Conservation (phyloP, 805 yeast genomes). For the Yarrowia yakushimensis region DNA sequence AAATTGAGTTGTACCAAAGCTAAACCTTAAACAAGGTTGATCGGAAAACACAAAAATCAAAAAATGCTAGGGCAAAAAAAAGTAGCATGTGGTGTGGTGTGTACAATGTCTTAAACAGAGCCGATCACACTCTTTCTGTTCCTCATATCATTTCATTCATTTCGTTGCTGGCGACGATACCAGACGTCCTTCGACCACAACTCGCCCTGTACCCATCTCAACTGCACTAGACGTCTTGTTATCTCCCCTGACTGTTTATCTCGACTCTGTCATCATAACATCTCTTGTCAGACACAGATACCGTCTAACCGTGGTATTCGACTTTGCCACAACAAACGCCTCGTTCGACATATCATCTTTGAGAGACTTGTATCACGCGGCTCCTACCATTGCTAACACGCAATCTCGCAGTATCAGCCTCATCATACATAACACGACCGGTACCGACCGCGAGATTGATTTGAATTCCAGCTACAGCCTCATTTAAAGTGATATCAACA, state of each 20-base stretch:
- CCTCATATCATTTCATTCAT: not conserved
- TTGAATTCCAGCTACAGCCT: no score
- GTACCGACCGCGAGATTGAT: no score
- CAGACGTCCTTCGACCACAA: not conserved
- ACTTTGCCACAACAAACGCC: not conserved
- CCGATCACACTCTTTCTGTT: constrained; percentile 6
- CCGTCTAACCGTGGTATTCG: no score
- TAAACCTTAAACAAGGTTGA: not conserved
- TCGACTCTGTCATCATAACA: no score
- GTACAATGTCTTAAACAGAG: constrained; percentile 15
- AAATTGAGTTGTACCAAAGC: not conserved
- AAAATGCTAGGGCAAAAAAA: not conserved
- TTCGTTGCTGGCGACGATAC: constrained; percentile 15
- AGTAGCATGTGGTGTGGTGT: constrained; percentile 8
- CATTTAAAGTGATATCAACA: no score
- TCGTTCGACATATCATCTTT: no score
- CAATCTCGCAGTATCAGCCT: constrained; percentile 1
- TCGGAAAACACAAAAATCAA: not conserved
- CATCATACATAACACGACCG: not conserved
- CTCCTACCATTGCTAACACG: not conserved
- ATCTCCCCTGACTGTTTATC: no score
- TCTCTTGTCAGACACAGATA: no score
- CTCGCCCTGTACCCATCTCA: no score
- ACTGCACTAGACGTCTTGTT: no score
- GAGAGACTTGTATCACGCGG: not conserved